A percentile compares a stretch with the other conserved stretches of the same genome.
Evolutionary conservation across 2,329 filamentous ascomycete species (phyloP).

Genomic region (Aureobasidium mangrovei): DNA sequence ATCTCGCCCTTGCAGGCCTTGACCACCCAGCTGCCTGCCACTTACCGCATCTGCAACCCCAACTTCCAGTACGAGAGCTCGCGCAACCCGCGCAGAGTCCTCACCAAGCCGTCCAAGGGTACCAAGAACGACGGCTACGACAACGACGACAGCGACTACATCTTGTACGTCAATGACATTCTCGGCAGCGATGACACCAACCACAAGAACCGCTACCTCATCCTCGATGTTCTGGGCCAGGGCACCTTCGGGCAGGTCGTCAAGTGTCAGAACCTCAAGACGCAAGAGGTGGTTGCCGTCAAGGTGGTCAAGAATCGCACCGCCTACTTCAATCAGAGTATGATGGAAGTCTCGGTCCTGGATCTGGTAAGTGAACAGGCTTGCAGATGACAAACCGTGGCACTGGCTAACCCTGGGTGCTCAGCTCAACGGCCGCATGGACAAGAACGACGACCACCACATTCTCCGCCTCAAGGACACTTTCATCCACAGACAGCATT

Average conservation of each 20-base stretch:
- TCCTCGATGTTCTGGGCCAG: conserved; percentile 91
- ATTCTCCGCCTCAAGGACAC: conserved; percentile 91
- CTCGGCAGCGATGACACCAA: conserved; percentile 94
- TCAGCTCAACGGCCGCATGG: conserved; percentile 92
- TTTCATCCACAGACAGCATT: conserved; percentile 94
- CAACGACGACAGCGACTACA: conserved; percentile 98
- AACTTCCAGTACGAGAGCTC: conserved; percentile 98
- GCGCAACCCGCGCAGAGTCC: conserved; percentile 83
- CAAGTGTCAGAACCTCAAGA: conserved; percentile 97
- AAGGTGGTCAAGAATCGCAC: conserved; percentile 99
- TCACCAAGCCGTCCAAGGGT: conserved; percentile 98
- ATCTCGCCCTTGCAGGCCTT: conserved; percentile 96
- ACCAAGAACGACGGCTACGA: conserved; percentile 98
- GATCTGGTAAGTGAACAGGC: conserved; percentile 59
- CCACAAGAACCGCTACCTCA: conserved; percentile 98
- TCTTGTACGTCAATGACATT: conserved; percentile 98
- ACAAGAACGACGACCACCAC: conserved; percentile 98
- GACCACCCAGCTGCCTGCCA: conserved; percentile 84
- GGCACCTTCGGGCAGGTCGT: conserved; percentile 98
- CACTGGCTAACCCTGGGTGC: conserved; percentile 18
- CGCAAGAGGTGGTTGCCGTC: conserved; percentile 94
- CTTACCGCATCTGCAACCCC: conserved; percentile 97
- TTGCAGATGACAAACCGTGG: neutral
- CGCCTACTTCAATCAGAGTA: conserved; percentile 98
- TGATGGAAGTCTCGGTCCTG: conserved; percentile 99